Conservation (phyloP, 2,329 filamentous ascomycete species). For the Xylaria sp. region DNA sequence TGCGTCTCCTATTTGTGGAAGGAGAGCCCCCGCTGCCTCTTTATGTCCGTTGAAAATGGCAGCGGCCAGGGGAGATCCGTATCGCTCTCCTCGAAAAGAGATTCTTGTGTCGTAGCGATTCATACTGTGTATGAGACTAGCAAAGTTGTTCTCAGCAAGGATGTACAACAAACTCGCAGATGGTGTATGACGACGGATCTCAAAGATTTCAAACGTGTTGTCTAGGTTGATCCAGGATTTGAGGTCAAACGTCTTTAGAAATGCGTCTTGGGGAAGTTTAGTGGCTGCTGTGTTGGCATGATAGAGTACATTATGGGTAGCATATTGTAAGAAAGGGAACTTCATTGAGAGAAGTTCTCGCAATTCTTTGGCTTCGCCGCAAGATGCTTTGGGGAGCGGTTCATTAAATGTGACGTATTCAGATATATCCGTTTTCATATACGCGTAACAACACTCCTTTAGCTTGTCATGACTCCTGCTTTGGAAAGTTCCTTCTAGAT, state of each 20-base stretch:
- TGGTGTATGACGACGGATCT: neutral
- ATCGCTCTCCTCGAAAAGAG: neutral
- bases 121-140: conserved; percentile 2
- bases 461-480: conserved; percentile 47
- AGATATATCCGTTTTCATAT: neutral
- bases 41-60: neutral
- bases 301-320: conserved; percentile 21
- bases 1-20: neutral
- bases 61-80: neutral
- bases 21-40: neutral
- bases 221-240: conserved; percentile 4
- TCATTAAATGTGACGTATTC: neutral
- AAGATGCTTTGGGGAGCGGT: neutral
- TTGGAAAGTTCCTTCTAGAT: conserved; percentile 48
- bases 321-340: conserved; percentile 32
- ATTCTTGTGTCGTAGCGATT: neutral
- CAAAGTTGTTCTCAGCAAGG: conserved; percentile 4
- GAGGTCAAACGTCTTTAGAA: conserved; percentile 7
- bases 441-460: conserved; percentile 6
- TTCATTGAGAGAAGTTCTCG: neutral
- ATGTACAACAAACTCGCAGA: conserved; percentile 2
- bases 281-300: conserved; percentile 24
- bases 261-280: neutral
- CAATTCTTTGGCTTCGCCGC: neutral
- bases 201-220: conserved; percentile 8